A percentile compares a stretch with the other conserved stretches of the same genome.
phyloP scores from a whole-genome alignment of 306 rosid species.

The Vigna trinervia region DNA sequence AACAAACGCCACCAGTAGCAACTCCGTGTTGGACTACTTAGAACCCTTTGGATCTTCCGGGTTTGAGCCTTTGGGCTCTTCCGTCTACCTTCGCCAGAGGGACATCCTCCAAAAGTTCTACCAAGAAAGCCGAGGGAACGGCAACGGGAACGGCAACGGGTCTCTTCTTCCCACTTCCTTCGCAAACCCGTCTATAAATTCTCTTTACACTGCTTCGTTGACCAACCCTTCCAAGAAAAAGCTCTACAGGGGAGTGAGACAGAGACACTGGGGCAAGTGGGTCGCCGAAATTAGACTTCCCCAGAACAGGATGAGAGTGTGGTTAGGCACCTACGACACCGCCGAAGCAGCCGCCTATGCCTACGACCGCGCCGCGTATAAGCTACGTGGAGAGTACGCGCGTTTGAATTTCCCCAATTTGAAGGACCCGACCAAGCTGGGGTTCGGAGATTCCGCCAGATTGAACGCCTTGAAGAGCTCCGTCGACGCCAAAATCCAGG shows the following conservation, averaged over 20 bases:
- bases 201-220: constrained; percentile 14
- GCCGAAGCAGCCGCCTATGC: constrained; percentile 98
- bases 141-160: too few relatives aligned
- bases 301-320: constrained; percentile 94
- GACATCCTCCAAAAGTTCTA: constrained; percentile 78
- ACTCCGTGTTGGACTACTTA: constrained; percentile 44
- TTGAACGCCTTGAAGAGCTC: constrained; percentile 69
- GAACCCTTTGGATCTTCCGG: constrained; percentile 59
- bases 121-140: constrained; percentile 50
- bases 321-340: constrained; percentile 93
- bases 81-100: constrained; percentile 79
- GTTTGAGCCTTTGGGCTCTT: constrained; percentile 69
- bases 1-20: background rate
- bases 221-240: constrained; percentile 62
- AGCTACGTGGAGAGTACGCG: constrained; percentile 95
- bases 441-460: constrained; percentile 62
- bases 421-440: constrained; percentile 67
- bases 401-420: constrained; percentile 89
- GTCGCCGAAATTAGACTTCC: constrained; percentile 97
- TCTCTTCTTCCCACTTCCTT: constrained; percentile 28
- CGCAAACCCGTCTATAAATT: background rate
- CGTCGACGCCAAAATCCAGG: constrained; percentile 90
- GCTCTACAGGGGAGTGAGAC: constrained; percentile 95
- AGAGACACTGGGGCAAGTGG: constrained; percentile 99
- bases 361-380: constrained; percentile 93